These are phyloP conservation scores for Euphorbia corollata DNA, from an alignment of 441 rosid species.

Conservation along the genomic window DNA sequence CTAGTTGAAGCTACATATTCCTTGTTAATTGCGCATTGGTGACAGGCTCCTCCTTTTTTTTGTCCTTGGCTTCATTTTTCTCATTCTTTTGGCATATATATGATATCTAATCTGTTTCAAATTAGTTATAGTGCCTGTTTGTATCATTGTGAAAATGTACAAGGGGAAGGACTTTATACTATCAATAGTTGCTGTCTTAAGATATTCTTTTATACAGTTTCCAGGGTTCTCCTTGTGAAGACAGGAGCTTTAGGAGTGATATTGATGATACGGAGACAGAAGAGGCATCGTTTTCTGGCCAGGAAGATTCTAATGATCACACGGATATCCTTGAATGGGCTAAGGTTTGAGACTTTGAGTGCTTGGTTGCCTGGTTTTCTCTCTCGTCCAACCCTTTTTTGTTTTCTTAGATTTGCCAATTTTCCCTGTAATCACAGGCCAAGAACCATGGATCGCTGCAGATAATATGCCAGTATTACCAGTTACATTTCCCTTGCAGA, in stretches of 20 bases:
- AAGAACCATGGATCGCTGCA: slow-evolving; percentile 73
- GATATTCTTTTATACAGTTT: slow-evolving; percentile 42
- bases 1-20: neutral
- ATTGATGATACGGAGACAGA: slow-evolving; percentile 68
- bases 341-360: slow-evolving; percentile 44
- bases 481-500: slow-evolving; percentile 52
- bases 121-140: slow-evolving; percentile 11
- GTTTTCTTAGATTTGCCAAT: slow-evolving; percentile 11
- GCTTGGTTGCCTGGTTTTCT: slow-evolving; percentile 8
- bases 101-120: neutral
- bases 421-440: slow-evolving; percentile 40
- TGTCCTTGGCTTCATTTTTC: neutral
- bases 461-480: slow-evolving; percentile 74
- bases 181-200: slow-evolving; percentile 4
- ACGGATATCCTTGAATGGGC: slow-evolving; percentile 88
- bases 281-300: slow-evolving; percentile 83
- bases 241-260: slow-evolving; percentile 52
- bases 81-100: neutral
- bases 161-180: neutral
- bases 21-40: neutral
- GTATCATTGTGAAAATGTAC: no score
- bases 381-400: neutral
- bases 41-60: neutral
- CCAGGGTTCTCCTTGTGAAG: slow-evolving; percentile 75
- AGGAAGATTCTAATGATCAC: slow-evolving; percentile 59